These are phyloP conservation scores for Avena eriantha DNA, from an alignment of 176 grass and related monocot species.

Conservation along the genomic window DNA sequence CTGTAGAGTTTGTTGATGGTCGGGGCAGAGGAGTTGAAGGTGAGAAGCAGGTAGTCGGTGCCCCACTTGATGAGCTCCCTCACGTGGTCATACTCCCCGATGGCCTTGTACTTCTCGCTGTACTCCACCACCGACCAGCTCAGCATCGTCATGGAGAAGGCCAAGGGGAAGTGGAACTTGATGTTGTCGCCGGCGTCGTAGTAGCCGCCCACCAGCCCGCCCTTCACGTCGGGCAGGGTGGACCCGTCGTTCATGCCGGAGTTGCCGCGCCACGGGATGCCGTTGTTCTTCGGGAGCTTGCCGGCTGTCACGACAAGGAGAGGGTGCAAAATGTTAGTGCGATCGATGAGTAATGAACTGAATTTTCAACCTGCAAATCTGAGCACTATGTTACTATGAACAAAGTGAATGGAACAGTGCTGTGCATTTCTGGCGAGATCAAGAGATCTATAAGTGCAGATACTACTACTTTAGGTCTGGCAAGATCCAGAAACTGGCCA, in stretches of 20 bases:
- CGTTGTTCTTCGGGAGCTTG: conserved; percentile 86
- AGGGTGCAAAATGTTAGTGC: background rate
- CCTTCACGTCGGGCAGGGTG: conserved; percentile 61
- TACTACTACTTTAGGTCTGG: background rate
- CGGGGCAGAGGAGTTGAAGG: conserved; percentile 87
- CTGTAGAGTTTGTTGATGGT: conserved; percentile 75
- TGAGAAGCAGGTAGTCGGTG: conserved; percentile 86
- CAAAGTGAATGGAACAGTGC: background rate
- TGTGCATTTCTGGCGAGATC: background rate
- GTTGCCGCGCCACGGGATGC: conserved; percentile 75
- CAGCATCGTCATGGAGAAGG: conserved; percentile 93
- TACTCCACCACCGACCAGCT: conserved; percentile 99
- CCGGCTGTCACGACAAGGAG: conserved; percentile 61
- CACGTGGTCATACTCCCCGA: conserved; percentile 88
- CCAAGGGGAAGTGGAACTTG: conserved; percentile 98
- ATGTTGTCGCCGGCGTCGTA: conserved; percentile 98
- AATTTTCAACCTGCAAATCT: background rate
- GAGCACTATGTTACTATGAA: too few relatives aligned
- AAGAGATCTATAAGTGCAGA: background rate
- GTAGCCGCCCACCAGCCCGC: conserved; percentile 88
- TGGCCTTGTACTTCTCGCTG: conserved; percentile 84
- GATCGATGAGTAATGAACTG: background rate
- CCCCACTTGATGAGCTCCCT: conserved; percentile 97
- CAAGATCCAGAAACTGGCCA: conserved; percentile 13
- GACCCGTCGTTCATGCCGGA: conserved; percentile 77